Conservation (phyloP, 2,329 filamentous ascomycete genomes). For the Phaeoacremonium minimum region DNA sequence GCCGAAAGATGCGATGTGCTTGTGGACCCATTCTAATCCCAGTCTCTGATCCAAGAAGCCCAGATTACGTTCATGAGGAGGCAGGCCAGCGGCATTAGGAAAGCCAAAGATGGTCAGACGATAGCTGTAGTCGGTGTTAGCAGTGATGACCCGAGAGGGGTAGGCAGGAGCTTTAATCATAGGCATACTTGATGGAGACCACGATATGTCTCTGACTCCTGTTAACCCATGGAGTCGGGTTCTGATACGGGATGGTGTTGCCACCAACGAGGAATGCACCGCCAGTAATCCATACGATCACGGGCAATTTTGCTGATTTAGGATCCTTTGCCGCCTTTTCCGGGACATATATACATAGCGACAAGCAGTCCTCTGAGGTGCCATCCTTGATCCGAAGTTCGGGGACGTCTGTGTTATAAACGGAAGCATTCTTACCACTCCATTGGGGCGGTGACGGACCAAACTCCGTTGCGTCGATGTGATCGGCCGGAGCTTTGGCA, state of each 20-base stretch:
- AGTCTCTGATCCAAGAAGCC: conserved; percentile 13
- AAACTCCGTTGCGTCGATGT: conserved; percentile 1
- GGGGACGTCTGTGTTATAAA: not conserved
- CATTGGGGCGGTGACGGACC: conserved; percentile 1
- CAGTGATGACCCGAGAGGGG: no score
- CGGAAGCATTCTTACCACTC: not conserved
- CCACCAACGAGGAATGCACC: conserved; percentile 1
- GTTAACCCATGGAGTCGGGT: not conserved
- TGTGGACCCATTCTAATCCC: conserved; percentile 14
- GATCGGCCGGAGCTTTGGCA: conserved; percentile 1
- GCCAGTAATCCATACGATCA: conserved; percentile 5
- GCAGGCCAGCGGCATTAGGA: conserved; percentile 3
- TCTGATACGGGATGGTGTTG: not conserved
- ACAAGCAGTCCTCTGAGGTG: conserved; percentile 3
- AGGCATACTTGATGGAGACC: not conserved
- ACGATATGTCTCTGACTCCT: not conserved
- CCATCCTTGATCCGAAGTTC: not conserved
- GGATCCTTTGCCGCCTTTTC: not conserved
- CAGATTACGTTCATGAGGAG: conserved; percentile 9
- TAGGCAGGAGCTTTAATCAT: no score
- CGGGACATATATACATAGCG: conserved; percentile 2
- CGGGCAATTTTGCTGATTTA: conserved; percentile 1
- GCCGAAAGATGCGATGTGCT: conserved; percentile 14
- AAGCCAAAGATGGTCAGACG: conserved; percentile 7
- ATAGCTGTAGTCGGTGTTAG: conserved; percentile 1